Evolutionary conservation across 371 early-diverging fungal species (phyloP).

Genomic region (Mycotypha africana): DNA sequence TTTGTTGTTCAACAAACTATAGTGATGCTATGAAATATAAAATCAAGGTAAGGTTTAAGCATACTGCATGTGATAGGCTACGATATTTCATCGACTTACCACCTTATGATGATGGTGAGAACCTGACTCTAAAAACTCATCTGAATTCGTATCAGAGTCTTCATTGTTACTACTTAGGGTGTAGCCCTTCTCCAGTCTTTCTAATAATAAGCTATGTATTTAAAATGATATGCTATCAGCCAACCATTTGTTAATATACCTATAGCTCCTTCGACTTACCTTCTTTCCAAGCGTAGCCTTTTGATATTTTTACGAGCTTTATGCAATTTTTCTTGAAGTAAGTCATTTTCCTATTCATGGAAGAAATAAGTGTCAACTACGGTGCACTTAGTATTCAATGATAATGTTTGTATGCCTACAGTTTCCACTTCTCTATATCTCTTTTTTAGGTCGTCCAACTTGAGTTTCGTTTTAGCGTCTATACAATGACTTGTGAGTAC

Average conservation of each 20-base stretch:
- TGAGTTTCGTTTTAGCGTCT: conserved; percentile 32
- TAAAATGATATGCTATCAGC: no score
- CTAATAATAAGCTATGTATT: conserved; percentile 17
- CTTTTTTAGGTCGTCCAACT: conserved; percentile 57
- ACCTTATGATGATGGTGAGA: no score
- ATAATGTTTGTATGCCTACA: no score
- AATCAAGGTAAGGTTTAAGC: conserved; percentile 11
- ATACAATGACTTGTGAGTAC: neutral
- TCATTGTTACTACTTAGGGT: conserved; percentile 13
- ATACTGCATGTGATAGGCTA: conserved; percentile 12
- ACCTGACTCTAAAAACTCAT: no score
- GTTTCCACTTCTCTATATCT: conserved; percentile 57
- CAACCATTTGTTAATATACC: no score
- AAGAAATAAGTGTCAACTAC: no score
- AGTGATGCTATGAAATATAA: neutral
- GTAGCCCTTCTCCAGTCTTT: conserved; percentile 21
- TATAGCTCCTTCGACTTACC: no score
- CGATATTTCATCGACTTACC: neutral
- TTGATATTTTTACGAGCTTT: conserved; percentile 41
- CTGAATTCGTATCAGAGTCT: conserved; percentile 18
- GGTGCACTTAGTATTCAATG: no score
- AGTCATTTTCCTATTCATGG: conserved; percentile 39
- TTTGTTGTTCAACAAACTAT: no score
- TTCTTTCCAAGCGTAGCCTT: conserved; percentile 32
- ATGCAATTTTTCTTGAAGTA: conserved; percentile 31